A percentile compares a stretch with the other conserved stretches of the same genome.
Evolutionary conservation across 148 eudicot genomes (phyloP).

Genomic region (Persicaria tinctoria): DNA sequence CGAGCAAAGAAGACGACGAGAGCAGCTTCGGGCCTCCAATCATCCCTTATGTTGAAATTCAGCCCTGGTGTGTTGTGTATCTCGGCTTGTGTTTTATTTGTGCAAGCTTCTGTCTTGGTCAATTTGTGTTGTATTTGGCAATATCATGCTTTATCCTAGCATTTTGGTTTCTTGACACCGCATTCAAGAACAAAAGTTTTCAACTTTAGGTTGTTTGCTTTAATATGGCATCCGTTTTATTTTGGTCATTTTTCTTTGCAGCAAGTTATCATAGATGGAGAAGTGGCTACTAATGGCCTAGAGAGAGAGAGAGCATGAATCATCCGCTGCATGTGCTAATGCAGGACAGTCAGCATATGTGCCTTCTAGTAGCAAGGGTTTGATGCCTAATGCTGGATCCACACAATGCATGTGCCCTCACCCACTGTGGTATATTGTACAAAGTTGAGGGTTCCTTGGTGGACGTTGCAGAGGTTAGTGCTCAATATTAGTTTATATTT

Average conservation of each 20-base stretch:
- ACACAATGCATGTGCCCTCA: slow-evolving; percentile 86
- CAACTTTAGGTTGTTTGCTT: neutral
- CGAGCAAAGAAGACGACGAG: too few relatives aligned
- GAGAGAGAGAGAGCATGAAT: slow-evolving; percentile 30
- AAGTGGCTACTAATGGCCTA: slow-evolving; percentile 38
- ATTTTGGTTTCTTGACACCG: too few relatives aligned
- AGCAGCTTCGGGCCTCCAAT: too few relatives aligned
- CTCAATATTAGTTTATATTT: slow-evolving; percentile 2
- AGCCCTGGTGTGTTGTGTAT: too few relatives aligned
- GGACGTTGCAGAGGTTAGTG: slow-evolving; percentile 91
- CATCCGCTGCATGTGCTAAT: slow-evolving; percentile 45
- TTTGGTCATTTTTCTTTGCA: slow-evolving; percentile 21
- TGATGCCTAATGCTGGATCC: slow-evolving; percentile 64
- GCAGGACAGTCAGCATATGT: slow-evolving; percentile 28
- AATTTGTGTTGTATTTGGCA: too few relatives aligned
- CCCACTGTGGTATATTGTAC: slow-evolving; percentile 87
- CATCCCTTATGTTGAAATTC: too few relatives aligned
- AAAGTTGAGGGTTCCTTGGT: slow-evolving; percentile 86
- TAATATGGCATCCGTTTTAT: neutral
- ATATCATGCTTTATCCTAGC: too few relatives aligned
- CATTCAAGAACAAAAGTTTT: neutral
- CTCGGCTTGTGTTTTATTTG: too few relatives aligned
- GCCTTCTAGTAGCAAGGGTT: slow-evolving; percentile 26
- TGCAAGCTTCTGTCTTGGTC: too few relatives aligned
- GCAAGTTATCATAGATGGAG: slow-evolving; percentile 43